These are phyloP conservation scores for Deinandra increscens DNA, from an alignment of 129 eudicot genomes.

Conservation along the genomic window DNA sequence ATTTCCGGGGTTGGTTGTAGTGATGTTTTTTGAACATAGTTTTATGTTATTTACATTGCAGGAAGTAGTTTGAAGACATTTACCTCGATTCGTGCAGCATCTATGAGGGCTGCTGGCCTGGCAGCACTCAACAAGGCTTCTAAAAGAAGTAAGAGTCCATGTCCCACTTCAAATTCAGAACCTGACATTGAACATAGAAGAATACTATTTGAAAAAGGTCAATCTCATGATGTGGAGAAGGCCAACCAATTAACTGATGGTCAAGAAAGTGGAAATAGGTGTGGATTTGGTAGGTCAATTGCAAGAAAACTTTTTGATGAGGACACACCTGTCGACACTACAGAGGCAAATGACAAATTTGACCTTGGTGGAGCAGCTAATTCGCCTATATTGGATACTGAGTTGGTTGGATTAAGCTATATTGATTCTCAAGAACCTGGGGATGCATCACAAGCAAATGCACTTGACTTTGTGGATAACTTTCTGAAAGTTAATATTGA, in stretches of 20 bases:
- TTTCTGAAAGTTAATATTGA: conserved; percentile 66
- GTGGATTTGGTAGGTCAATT: conserved; percentile 46
- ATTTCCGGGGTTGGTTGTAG: neutral
- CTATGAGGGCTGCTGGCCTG: conserved; percentile 67
- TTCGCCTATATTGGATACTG: conserved; percentile 19
- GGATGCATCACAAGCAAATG: conserved; percentile 80
- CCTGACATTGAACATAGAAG: conserved; percentile 28
- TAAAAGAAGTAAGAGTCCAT: conserved; percentile 24
- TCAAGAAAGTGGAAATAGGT: conserved; percentile 25
- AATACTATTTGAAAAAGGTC: conserved; percentile 22
- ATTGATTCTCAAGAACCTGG: conserved; percentile 93
- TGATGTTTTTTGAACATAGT: neutral
- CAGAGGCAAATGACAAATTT: conserved; percentile 23
- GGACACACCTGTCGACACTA: conserved; percentile 30
- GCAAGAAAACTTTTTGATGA: conserved; percentile 70
- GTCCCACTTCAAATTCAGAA: conserved; percentile 17
- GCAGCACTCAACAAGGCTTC: conserved; percentile 52
- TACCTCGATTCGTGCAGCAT: conserved; percentile 63
- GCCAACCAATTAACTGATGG: conserved; percentile 24
- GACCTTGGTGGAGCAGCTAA: conserved; percentile 21
- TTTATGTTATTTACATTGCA: conserved; percentile 23
- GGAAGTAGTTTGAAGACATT: conserved; percentile 35
- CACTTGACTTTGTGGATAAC: conserved; percentile 81
- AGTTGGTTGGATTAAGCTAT: conserved; percentile 70
- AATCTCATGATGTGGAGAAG: conserved; percentile 28